Evolutionary conservation across 805 yeast species (phyloP), one percentile per base, ranked within the genome.

Genomic region (Zygotorulaspora danielsina): DNA sequence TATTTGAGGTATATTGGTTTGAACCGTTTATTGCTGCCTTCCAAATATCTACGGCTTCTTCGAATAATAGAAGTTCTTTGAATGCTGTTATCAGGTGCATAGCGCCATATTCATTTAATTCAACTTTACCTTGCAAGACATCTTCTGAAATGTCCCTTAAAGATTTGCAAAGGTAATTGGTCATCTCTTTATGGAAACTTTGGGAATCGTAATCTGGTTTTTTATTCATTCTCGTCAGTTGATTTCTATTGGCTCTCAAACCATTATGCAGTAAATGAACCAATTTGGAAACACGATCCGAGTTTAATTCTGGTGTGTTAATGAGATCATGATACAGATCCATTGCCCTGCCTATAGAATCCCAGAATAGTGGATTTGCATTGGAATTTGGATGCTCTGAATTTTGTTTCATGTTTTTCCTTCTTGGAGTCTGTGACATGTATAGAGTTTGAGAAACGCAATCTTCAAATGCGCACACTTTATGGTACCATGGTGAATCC

Each of bases 11-110:
- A 32, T 57, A 54, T 25, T 43, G 44, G 22, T 48, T 50, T 19
- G 36, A 32, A 10, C 56, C 56, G 35, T 49, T 51, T 35, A 59
- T 54, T 43, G 50, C 76, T 13, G 71, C 62, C 51, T 80, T 83
- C 93, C 93, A 84, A 44, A 81, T 70, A 44, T 73, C 70, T 32
- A 82, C 73, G 36, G 84, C 80, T 59, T 83, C 88, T 38, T 74
- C 70, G 32, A 74, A 71, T 42, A 79, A 67, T 34, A 75, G 71
- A 46, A 78, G 70, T 55, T 81, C 86, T 54, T 76, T 75, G 53
- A 75, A 73, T 9, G 79, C 75, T 18, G 78, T 74, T 45, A 76
- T 70, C 33, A 77, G 53, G 51, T 75, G 79, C 62, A 76, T 72
- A 19, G 78, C 73, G 44, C 81, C 81, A 41, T 70, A 72, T 33